Evolutionary conservation across 306 rosid genomes (phyloP), one percentile per base, ranked within the genome.

Genomic region (Purshia tridentata): DNA sequence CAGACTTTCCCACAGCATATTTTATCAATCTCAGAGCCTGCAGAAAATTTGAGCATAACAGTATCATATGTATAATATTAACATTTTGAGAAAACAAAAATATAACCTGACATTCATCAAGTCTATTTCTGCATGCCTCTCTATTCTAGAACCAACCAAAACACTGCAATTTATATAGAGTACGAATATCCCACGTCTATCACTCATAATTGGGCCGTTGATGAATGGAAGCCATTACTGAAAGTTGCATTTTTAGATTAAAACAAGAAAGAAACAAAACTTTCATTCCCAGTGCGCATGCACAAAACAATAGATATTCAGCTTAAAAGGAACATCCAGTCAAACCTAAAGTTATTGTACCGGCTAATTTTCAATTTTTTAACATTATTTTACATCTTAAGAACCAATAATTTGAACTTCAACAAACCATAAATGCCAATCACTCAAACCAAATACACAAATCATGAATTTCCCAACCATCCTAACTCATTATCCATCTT

Each of bases 21-120:
- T 91, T 95, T 55, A 91, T 95, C 92, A 95, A 88, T 75, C 99
- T 88, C 46, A 95, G 80, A 74, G 97, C 93, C 98, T 95, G 90
- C 72, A 69, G 15, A 71, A 74, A 57, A 65, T 63, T 65, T 48
- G 41, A 80, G 49, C 47, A 78, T 69, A 44, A 8, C 16, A 35
- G 62, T 7, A 67, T 70, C 72, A 65, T n/a, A 75, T 5, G 45
- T 44, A 29, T 19, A 42, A 69, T 53, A n/a, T 61, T 11, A 53
- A 66, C 19, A 59, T 42, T 46, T 74, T 48, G 35, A 4, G 1
- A n/a, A 29, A 63, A 62, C 51, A 75, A 45, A 29, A 8, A 23
- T n/a, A 23, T 5, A 50, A 2, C 13, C 41, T 23, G 10, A 16
- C 20, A 19, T 55, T 48, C 55, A 39, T 69, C 48, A 49, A 49